Evolutionary conservation across 2,329 filamentous ascomycete genomes (phyloP).

Genomic region (Fusarium dlaminii): DNA sequence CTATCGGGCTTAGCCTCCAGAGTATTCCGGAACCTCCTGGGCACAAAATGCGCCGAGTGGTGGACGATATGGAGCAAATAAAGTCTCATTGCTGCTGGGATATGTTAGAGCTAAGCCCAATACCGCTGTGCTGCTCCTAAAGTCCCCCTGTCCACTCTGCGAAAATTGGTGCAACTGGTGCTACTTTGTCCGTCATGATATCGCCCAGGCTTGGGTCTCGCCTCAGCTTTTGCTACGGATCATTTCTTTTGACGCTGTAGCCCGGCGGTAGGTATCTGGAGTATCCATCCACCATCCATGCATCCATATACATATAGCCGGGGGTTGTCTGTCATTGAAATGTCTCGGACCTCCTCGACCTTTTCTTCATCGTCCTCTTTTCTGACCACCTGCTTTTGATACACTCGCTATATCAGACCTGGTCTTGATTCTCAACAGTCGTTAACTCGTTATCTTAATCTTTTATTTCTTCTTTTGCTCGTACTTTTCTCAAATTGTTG

Average conservation of each 20-base stretch:
- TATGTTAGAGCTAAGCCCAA: conserved; percentile 37
- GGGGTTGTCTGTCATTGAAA: conserved; percentile 11
- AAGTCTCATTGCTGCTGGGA: conserved; percentile 23
- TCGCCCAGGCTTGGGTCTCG: conserved; percentile 42
- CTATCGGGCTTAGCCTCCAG: conserved; percentile 22
- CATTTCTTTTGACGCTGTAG: conserved; percentile 38
- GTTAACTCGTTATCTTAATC: not conserved
- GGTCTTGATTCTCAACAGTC: conserved; percentile 20
- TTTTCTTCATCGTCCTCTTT: conserved; percentile 20
- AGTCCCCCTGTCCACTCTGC: conserved; percentile 23
- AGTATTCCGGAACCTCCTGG: conserved; percentile 25
- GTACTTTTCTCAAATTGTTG: not conserved
- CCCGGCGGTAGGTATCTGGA: conserved; percentile 8
- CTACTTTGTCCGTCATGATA: conserved; percentile 36
- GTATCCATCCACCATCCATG: not conserved
- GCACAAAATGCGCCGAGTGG: conserved; percentile 38
- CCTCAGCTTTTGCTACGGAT: conserved; percentile 26
- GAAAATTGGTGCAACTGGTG: conserved; percentile 27
- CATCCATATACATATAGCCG: not conserved
- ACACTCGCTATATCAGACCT: conserved; percentile 22
- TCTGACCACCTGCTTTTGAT: conserved; percentile 25
- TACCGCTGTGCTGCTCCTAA: conserved; percentile 27
- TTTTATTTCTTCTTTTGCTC: conserved; percentile 5
- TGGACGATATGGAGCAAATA: conserved; percentile 31
- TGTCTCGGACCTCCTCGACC: conserved; percentile 17